Evolutionary conservation across 2,329 filamentous ascomycete genomes (phyloP), one percentile per base, ranked within the genome.

Genomic region (Clonostachys rhizophaga): DNA sequence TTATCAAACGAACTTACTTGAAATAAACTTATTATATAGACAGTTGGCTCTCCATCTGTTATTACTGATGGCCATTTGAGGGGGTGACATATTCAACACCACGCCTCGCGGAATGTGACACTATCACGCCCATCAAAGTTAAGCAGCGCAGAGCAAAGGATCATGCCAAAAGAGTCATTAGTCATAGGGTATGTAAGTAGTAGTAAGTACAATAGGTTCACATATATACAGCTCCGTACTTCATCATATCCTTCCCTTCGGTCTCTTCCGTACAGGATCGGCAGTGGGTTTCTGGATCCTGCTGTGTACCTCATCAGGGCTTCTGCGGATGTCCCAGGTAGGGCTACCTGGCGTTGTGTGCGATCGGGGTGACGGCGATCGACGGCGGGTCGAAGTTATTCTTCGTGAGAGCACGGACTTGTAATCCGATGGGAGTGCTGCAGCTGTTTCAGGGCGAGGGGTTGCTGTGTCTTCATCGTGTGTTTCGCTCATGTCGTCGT

Each of bases 281-380:
- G 67, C 58, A 49, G 61, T 58, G 46, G 68, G 58, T 56, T 79
- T 79, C 51, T 73, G 72, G 53, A 79, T 68, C 52, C 71, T 73
- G 47, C 72, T 71, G 37, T 68, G 50, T 47, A 64, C 58, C 57
- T 73, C 68, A 43, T 74, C 74, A 34, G 71, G 74, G 62, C 70
- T 73, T 52, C 71, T 69, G 54, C 71, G 64, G 49, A 67, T 63
- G 43, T 65, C 58, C 46, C 52, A 56, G 24, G 24, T 30, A 30
- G 24, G 24, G 24, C 24, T 30, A 30, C 24, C 24, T 30, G 24
- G 48, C 55, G 55, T 55, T 60, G 50, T 54, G 53, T 45, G 58
- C 55, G 59, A 63, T 64, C 53, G 65, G 24, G 24, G 58, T 53
- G 67, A 65, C 52, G 63, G 59, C 45, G 66, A 60, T 35, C 63